Conservation (phyloP, 2,329 filamentous ascomycete species). For the Fusarium udum region DNA sequence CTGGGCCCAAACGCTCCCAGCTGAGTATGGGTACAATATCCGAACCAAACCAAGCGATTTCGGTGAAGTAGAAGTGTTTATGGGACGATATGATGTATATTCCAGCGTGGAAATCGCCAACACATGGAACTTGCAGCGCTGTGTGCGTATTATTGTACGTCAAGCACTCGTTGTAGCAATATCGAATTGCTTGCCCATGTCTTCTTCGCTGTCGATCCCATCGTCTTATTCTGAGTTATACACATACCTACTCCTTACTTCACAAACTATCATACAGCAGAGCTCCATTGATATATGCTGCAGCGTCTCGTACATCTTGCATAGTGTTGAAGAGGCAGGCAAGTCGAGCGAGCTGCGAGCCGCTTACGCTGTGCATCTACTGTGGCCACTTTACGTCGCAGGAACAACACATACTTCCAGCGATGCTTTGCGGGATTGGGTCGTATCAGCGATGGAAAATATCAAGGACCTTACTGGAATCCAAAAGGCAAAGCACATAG, state of each 20-base stretch:
- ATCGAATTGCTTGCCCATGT: rapidly evolving
- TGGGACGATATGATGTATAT: neutral
- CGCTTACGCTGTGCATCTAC: neutral
- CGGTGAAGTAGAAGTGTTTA: neutral
- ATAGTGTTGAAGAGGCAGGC: neutral
- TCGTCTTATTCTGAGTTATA: neutral
- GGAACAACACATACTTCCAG: neutral
- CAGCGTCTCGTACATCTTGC: neutral
- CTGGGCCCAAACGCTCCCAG: neutral
- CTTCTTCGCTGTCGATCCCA: neutral
- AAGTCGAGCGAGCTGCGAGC: neutral
- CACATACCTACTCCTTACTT: neutral
- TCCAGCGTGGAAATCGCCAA: rapidly evolving
- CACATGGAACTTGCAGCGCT: neutral
- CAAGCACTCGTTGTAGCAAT: neutral
- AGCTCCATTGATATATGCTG: neutral
- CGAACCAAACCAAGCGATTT: rapidly evolving
- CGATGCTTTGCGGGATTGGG: neutral
- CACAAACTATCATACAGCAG: neutral
- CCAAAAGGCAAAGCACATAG: neutral
- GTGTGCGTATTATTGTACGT: neutral
- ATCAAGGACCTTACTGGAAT: neutral
- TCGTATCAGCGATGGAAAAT: neutral
- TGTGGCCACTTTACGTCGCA: neutral
- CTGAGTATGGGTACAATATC: neutral